Conservation (phyloP, 129 eudicot genomes). For the Centaurea solstitialis region DNA sequence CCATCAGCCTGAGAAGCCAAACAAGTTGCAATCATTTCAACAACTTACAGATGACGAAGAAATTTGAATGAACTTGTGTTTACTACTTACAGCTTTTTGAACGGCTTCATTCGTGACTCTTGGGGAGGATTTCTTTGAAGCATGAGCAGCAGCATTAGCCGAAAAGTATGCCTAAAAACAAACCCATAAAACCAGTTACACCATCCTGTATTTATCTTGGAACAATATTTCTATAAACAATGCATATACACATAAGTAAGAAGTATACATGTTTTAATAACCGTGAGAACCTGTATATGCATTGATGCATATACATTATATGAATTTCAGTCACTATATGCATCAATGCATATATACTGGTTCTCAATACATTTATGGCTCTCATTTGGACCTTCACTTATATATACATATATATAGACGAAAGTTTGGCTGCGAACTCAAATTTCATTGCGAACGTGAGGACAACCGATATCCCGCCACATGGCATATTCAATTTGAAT, state of each 20-base stretch:
- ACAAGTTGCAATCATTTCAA: background rate
- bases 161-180: slow-evolving; percentile 58
- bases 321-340: background rate
- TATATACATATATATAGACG: background rate
- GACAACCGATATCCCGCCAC: no score
- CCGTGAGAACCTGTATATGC: background rate
- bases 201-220: background rate
- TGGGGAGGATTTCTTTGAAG: slow-evolving; percentile 73
- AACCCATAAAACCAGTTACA: background rate
- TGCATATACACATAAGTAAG: background rate
- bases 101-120: slow-evolving; percentile 71
- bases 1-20: slow-evolving; percentile 51
- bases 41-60: background rate
- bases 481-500: no score
- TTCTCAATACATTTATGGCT: background rate
- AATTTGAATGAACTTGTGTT: background rate
- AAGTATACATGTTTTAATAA: background rate
- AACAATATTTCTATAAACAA: background rate
- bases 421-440: no score
- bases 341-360: background rate
- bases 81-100: slow-evolving; percentile 63
- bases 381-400: background rate
- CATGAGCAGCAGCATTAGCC: slow-evolving; percentile 70
- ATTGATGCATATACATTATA: background rate
- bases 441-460: no score